These are phyloP conservation scores for Mycena galopus DNA, from an alignment of 768 basidiomycete genomes.

Conservation along the genomic window DNA sequence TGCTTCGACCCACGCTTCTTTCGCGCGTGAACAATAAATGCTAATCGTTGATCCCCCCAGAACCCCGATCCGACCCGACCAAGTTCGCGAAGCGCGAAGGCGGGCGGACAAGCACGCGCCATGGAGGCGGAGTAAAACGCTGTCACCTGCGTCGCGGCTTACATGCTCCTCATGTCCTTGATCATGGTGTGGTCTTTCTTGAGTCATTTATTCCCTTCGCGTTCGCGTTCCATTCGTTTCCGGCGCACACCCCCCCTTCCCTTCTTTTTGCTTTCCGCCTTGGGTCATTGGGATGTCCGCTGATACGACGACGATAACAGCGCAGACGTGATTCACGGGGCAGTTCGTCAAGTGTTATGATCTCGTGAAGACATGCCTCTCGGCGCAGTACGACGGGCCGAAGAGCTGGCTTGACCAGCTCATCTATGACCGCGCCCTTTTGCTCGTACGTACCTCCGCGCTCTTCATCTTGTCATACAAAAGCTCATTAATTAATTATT, in stretches of 20 bases:
- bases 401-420: constrained; percentile 91
- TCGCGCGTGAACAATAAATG: no score
- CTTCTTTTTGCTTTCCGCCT: constrained; percentile 25
- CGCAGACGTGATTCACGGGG: constrained; percentile 90
- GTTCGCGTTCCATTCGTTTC: no score
- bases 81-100: constrained; percentile 81
- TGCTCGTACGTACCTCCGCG: constrained; percentile 69
- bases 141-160: constrained; percentile 88
- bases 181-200: constrained; percentile 67
- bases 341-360: constrained; percentile 96
- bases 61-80: constrained; percentile 83
- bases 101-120: constrained; percentile 75
- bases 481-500: not conserved
- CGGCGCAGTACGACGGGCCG: constrained; percentile 84
- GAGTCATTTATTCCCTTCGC: not conserved
- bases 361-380: constrained; percentile 90
- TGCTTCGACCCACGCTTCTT: not conserved
- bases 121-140: constrained; percentile 87
- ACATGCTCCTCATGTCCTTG: constrained; percentile 92
- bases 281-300: no score
- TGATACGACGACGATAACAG: no score
- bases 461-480: not conserved
- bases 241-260: not conserved
- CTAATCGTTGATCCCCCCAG: constrained; percentile 56
- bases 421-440: constrained; percentile 91